Percentiles rank a stretch among this genome's conserved stretches.
These are phyloP conservation scores for Pseudogymnoascus sp. DNA, from an alignment of 2,329 filamentous ascomycete species.

Conservation along the genomic window DNA sequence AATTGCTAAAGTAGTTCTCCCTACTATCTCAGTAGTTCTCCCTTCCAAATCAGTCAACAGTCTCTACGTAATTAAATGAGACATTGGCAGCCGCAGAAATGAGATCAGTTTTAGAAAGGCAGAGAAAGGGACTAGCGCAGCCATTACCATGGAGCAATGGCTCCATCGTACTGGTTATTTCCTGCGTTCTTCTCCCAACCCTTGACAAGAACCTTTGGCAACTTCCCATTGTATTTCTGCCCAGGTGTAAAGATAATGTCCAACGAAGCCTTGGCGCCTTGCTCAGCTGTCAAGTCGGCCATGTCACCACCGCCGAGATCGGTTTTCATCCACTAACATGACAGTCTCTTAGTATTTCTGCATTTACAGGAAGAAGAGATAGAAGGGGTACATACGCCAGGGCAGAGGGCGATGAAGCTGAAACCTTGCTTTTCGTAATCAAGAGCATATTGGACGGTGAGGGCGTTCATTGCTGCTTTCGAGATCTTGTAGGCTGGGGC, in stretches of 20 bases:
- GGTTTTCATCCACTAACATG: constrained; percentile 36
- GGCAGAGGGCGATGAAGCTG: constrained; percentile 34
- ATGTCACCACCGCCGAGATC: constrained; percentile 31
- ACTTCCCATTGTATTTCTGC: constrained; percentile 10
- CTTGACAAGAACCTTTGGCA: constrained; percentile 11
- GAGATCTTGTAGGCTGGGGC: constrained; percentile 36
- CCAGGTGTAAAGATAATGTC: constrained; percentile 9
- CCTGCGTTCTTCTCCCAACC: constrained; percentile 11
- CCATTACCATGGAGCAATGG: not conserved
- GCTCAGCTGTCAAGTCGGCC: constrained; percentile 35
- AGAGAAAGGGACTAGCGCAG: not conserved
- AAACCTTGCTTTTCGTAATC: constrained; percentile 33
- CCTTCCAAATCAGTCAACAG: not conserved
- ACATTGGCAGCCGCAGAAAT: not conserved
- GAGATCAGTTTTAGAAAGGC: not conserved
- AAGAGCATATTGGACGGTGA: constrained; percentile 37
- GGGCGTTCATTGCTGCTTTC: constrained; percentile 40
- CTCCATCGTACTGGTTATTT: constrained; percentile 5
- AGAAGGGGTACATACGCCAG: constrained; percentile 32
- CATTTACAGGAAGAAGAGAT: not conserved
- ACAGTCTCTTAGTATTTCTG: constrained; percentile 7
- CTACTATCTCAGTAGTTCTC: too few relatives aligned
- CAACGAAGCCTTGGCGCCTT: constrained; percentile 26
- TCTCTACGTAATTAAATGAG: not conserved
- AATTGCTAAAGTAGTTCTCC: too few relatives aligned